These are phyloP conservation scores for Nyctanthes arbortristis DNA, from an alignment of 257 asterid genomes.

Conservation along the genomic window DNA sequence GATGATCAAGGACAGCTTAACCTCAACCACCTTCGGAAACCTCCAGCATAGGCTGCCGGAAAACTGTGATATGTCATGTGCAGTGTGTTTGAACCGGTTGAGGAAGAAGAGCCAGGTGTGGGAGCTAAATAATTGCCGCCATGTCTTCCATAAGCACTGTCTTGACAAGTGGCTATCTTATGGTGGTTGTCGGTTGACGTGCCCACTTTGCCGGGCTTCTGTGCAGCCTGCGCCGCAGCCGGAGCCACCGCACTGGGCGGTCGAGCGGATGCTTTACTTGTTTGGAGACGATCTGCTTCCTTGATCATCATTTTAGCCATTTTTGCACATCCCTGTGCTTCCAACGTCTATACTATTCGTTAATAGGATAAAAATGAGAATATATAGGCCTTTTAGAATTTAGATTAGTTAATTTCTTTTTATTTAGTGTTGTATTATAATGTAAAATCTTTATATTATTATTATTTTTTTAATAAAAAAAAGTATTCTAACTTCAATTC, in stretches of 20 bases:
- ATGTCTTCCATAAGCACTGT: slow-evolving; percentile 69
- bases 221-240: slow-evolving; percentile 24
- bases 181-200: slow-evolving; percentile 48
- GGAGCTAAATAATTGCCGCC: slow-evolving; percentile 69
- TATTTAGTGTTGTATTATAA: background rate
- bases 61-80: slow-evolving; percentile 44
- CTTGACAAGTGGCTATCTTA: slow-evolving; percentile 63
- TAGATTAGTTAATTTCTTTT: too few relatives aligned
- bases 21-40: slow-evolving; percentile 46
- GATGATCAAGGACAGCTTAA: slow-evolving; percentile 38
- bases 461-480: background rate
- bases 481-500: background rate
- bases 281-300: slow-evolving; percentile 82
- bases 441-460: background rate
- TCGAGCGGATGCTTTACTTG: slow-evolving; percentile 67
- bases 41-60: slow-evolving; percentile 35
- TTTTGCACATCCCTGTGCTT: background rate
- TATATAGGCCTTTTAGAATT: background rate
- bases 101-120: slow-evolving; percentile 52
- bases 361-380: background rate
- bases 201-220: slow-evolving; percentile 72
- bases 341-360: background rate
- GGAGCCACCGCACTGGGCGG: slow-evolving; percentile 71
- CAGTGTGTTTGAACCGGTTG: slow-evolving; percentile 55
- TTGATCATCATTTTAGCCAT: background rate